Percentiles rank a stretch among this genome's conserved stretches.
Conservation (phyloP, 306 rosid genomes). For the Dryas alaskensis region DNA sequence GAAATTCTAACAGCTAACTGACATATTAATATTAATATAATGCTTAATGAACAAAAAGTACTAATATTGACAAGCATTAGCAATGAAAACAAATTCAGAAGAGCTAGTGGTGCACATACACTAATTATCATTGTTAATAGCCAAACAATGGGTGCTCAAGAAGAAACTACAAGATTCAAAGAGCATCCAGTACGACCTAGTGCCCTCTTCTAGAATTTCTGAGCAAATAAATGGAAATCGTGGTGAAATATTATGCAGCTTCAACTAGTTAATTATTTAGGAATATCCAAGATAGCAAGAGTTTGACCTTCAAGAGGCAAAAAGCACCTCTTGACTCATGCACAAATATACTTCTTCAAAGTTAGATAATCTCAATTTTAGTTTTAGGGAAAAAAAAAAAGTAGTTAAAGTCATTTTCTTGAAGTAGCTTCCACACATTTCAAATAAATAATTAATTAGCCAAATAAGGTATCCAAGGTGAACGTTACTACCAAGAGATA, state of each 20-base stretch:
- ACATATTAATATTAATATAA: too few relatives aligned
- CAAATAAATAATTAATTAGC: not conserved
- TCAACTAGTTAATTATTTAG: not conserved
- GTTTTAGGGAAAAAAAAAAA: not conserved
- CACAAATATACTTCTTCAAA: not conserved
- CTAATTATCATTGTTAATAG: not conserved
- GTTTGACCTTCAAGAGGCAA: not conserved
- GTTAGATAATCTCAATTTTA: not conserved
- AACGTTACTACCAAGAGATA: slow-evolving; percentile 16
- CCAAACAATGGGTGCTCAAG: slow-evolving; percentile 1
- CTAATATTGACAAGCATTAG: not conserved
- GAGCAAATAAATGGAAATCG: not conserved
- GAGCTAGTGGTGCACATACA: not conserved
- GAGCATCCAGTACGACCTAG: not conserved
- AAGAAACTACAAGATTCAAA: not conserved
- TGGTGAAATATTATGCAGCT: not conserved
- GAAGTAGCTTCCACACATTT: not conserved
- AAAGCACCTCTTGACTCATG: not conserved
- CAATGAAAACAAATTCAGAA: not conserved
- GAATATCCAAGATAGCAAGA: not conserved
- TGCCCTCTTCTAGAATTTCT: not conserved
- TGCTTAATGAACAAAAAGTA: not conserved
- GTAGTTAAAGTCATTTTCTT: not conserved
- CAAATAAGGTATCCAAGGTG: slow-evolving; percentile 1
- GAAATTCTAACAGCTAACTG: not conserved